These are phyloP conservation scores for Talaromyces liani DNA, from an alignment of 495 filamentous ascomycete genomes.

Conservation along the genomic window DNA sequence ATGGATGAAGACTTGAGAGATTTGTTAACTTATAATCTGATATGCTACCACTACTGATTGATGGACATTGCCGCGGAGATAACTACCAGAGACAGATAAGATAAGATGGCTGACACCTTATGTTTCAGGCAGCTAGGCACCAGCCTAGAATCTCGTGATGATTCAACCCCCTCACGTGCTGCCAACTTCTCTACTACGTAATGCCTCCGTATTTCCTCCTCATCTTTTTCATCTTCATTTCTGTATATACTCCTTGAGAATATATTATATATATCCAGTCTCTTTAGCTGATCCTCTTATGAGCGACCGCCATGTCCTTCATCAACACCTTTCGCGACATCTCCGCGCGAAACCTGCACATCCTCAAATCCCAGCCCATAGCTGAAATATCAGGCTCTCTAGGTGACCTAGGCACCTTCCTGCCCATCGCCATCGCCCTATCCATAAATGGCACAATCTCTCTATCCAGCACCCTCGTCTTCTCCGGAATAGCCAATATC, in stretches of 20 bases:
- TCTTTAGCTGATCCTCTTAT: no score
- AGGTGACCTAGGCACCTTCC: constrained; percentile 84
- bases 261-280: neutral
- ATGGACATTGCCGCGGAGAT: neutral
- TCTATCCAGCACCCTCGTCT: constrained; percentile 76
- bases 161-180: neutral
- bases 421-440: constrained; percentile 82
- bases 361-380: constrained; percentile 50
- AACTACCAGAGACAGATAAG: neutral
- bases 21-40: no score
- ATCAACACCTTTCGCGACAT: constrained; percentile 24
- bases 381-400: constrained; percentile 84
- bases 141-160: neutral
- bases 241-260: neutral
- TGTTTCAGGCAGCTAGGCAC: neutral
- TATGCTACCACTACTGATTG: no score
- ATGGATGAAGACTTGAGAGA: no score
- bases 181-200: neutral
- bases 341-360: constrained; percentile 33
- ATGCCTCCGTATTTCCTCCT: neutral
- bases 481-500: constrained; percentile 81
- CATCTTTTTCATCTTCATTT: neutral
- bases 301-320: neutral
- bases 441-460: constrained; percentile 67
- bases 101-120: neutral